Evolutionary conservation across 73 alveolate species (phyloP).

Genomic region (Paramecium octaurelia): DNA sequence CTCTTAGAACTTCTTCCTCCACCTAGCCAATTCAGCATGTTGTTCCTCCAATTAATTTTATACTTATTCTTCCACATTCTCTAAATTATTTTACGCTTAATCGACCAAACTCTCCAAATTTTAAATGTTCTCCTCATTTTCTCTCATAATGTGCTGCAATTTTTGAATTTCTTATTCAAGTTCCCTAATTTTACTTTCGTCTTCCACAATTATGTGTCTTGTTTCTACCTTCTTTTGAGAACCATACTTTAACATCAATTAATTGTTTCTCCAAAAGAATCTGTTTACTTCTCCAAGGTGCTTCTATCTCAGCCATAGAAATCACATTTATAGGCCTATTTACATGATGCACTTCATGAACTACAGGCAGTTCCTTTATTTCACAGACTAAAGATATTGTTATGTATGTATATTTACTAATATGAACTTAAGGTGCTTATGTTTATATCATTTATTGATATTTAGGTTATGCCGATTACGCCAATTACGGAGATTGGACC

Average conservation of each 20-base stretch:
- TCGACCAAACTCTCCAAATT: neutral
- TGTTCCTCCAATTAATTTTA: neutral
- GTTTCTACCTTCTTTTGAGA: neutral
- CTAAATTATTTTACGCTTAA: neutral
- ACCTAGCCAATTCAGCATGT: neutral
- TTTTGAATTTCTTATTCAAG: neutral
- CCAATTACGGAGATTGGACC: neutral
- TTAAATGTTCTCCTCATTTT: neutral
- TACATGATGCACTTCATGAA: constrained; percentile 40
- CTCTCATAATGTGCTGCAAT: neutral
- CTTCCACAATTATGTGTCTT: neutral
- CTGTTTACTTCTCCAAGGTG: neutral
- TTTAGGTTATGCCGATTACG: neutral
- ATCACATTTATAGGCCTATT: neutral
- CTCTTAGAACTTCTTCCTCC: neutral
- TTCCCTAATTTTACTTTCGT: neutral
- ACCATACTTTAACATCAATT: neutral
- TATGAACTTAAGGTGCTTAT: neutral
- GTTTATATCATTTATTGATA: neutral
- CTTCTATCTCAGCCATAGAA: constrained; percentile 14
- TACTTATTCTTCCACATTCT: neutral
- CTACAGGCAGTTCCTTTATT: neutral
- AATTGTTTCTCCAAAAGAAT: constrained; percentile 6
- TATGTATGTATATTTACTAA: neutral
- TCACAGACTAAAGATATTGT: neutral